Evolutionary conservation across 2,329 filamentous ascomycete species (phyloP), one percentile per base, ranked within the genome.

Genomic region (Raffaelea deltoideospora): DNA sequence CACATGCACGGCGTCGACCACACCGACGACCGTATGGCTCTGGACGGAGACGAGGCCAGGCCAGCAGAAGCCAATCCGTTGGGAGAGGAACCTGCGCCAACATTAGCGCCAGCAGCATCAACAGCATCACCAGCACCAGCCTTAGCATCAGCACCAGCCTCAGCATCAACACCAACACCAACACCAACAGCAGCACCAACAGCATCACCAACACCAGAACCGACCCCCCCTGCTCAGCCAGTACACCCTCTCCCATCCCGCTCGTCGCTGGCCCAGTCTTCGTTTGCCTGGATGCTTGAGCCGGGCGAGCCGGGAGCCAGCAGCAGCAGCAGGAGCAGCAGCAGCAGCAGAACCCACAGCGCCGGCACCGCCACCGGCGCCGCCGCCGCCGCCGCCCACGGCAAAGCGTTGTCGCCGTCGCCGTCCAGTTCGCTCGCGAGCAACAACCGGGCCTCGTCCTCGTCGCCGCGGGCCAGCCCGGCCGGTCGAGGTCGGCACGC

Each of bases 281-380:
- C 76, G 4, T 86, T 84, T 53, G 76, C 79, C 1, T 85, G 78
- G 77, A 86, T 86, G 79, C 63, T 86, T 1, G 76, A 77, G 3
- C 75, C 76, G 45, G 69, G 67, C 3, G 66, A 69, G 44, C 39
- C 38, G 3, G 41, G 49, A 10, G 33, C 11, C n/a, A 29, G 20
- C 19, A 10, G 14, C 11, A 19, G 30, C 24, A 11, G 31, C 44
- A n/a, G 30, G 43, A 2, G 33, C 46, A 45, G 37, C 27, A 21
- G 20, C 10, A 18, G 26, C 15, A 4, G 31, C 35, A 23, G 32
- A 34, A 31, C 7, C 10, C 18, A 34, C n/a, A 15, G 28, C 30
- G 15, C 23, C 35, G 14, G 29, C 35, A 5, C 18, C n/a, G 10
- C 33, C 27, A 11, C 22, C 31, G 3, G 17, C 27, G n/a, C n/a